A percentile compares a stretch with the other conserved stretches of the same genome.
phyloP scores from a whole-genome alignment of 164 flowering plant species.

The Kingdonia uniflora region DNA sequence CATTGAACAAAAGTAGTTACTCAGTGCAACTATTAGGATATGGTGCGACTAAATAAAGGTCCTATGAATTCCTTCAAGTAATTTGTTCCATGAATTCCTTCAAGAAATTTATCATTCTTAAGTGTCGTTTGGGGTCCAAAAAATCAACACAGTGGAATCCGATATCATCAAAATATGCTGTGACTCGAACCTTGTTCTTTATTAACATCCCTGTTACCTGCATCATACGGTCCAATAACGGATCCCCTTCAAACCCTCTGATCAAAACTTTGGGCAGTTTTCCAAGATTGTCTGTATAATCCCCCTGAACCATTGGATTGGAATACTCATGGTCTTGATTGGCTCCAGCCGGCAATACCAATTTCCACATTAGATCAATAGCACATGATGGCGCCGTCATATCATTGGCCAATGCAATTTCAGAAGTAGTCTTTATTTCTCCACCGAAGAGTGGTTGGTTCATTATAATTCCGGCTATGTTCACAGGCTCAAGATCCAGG shows the following conservation, averaged over 20 bases:
- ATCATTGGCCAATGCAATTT: conserved; percentile 2
- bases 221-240: conserved; percentile 10
- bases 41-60: no score
- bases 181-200: conserved; percentile 4
- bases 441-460: conserved; percentile 1
- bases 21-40: no score
- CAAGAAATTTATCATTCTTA: conserved; percentile 18
- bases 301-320: conserved; percentile 6
- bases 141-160: conserved; percentile 43
- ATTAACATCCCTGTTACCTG: conserved; percentile 8
- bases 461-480: conserved; percentile 1
- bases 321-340: conserved; percentile 21
- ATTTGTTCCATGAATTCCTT: conserved; percentile 34
- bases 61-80: no score
- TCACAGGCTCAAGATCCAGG: conserved; percentile 7
- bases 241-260: conserved; percentile 11
- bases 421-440: background rate
- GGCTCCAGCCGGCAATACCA: conserved; percentile 25
- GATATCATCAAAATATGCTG: conserved; percentile 31
- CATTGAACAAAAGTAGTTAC: no score
- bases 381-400: conserved; percentile 13
- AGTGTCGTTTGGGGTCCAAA: conserved; percentile 28
- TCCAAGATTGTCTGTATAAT: conserved; percentile 1
- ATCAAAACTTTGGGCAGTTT: conserved; percentile 7
- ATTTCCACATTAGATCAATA: conserved; percentile 26